phyloP scores from a whole-genome alignment of 1,284 basidiomycete species.

The Xanthoconium separans region DNA sequence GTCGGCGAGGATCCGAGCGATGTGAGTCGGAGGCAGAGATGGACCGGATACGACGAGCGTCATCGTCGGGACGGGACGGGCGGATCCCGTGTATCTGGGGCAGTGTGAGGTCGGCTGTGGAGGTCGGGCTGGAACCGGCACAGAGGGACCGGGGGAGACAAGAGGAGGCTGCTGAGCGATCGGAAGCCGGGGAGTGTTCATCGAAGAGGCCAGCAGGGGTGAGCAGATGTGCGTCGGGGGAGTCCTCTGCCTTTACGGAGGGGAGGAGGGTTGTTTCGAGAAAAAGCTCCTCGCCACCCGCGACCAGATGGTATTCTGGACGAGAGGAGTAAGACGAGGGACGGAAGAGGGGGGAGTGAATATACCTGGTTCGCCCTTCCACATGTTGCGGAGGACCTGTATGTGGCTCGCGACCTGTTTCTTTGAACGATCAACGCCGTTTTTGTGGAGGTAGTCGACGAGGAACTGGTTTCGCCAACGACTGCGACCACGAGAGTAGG shows the following conservation, averaged over 20 bases:
- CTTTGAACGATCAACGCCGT: conserved; percentile 68
- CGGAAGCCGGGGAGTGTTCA: conserved; percentile 34
- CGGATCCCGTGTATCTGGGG: conserved; percentile 23
- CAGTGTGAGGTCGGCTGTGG: conserved; percentile 29
- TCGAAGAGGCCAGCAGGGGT: conserved; percentile 35
- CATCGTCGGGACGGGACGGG: conserved; percentile 26
- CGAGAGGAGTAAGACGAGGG: conserved; percentile 25
- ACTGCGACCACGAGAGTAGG: conserved; percentile 71
- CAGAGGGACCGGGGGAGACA: conserved; percentile 26
- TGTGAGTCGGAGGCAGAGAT: conserved; percentile 30
- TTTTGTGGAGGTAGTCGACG: conserved; percentile 69
- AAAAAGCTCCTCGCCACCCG: conserved; percentile 69
- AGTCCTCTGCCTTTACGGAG: conserved; percentile 51
- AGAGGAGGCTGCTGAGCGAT: conserved; percentile 31
- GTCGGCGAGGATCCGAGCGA: conserved; percentile 32
- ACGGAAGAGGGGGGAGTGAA: conserved; percentile 6
- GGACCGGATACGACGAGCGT: conserved; percentile 32
- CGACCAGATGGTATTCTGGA: conserved; percentile 63
- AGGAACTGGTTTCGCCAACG: conserved; percentile 81
- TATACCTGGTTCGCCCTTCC: conserved; percentile 75
- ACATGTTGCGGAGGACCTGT: conserved; percentile 80
- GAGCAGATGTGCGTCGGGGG: conserved; percentile 37
- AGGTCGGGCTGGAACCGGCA: conserved; percentile 27
- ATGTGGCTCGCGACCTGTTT: conserved; percentile 84
- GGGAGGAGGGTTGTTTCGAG: conserved; percentile 47